These are phyloP conservation scores for Pascua sp. DNA, from an alignment of 1,284 basidiomycete species.

Conservation along the genomic window DNA sequence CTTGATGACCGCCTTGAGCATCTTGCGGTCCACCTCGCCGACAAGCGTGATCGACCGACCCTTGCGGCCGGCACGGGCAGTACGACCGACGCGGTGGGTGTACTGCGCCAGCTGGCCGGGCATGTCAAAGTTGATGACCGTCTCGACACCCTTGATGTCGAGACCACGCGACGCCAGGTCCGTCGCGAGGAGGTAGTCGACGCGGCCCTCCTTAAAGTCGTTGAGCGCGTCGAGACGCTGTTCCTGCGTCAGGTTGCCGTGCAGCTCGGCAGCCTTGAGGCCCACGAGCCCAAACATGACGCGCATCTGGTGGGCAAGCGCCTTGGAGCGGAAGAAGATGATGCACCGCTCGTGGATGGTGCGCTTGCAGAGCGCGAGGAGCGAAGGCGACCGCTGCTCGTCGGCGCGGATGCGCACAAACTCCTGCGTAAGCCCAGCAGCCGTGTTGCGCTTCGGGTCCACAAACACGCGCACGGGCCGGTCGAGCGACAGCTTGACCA, in stretches of 20 bases:
- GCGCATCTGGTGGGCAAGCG: conserved; percentile 92
- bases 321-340: conserved; percentile 93
- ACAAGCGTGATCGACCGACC: conserved; percentile 94
- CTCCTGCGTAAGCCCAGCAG: conserved; percentile 87
- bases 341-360: conserved; percentile 82
- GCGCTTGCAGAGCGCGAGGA: conserved; percentile 79
- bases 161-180: conserved; percentile 92
- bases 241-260: conserved; percentile 93
- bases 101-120: conserved; percentile 89
- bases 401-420: conserved; percentile 81
- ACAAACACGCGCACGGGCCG: conserved; percentile 93
- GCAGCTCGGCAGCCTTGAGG: conserved; percentile 83
- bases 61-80: conserved; percentile 87
- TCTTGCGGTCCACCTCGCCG: conserved; percentile 91
- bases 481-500: conserved; percentile 85
- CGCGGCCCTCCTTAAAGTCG: conserved; percentile 76
- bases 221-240: conserved; percentile 83
- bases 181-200: conserved; percentile 90
- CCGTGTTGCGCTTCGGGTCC: conserved; percentile 85
- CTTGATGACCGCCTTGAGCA: conserved; percentile 95
- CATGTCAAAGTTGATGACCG: conserved; percentile 98
- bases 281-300: conserved; percentile 86
- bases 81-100: conserved; percentile 92
- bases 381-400: conserved; percentile 71
- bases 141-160: conserved; percentile 97